A percentile compares a stretch with the other conserved stretches of the same genome.
phyloP scores from a whole-genome alignment of 768 basidiomycete species.

The Gloeostereum incarnatum region DNA sequence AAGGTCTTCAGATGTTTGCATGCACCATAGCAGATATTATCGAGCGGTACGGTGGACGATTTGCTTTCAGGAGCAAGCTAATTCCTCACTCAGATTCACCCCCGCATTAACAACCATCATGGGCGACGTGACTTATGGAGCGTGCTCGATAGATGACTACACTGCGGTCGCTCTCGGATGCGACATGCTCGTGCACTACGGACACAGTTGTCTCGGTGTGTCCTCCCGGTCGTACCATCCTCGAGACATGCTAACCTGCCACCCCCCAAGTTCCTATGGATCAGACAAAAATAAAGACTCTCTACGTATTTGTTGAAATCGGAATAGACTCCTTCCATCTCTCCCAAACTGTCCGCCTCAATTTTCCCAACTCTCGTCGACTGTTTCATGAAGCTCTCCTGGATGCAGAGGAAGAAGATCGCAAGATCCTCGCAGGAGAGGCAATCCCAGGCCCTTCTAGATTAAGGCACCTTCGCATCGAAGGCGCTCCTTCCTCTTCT shows the following conservation, averaged over 20 bases:
- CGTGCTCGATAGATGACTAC: slow-evolving; percentile 97
- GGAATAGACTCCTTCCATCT: slow-evolving; percentile 84
- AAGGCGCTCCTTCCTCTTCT: slow-evolving; percentile 22
- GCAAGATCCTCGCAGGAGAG: slow-evolving; percentile 29
- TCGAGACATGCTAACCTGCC: slow-evolving; percentile 5
- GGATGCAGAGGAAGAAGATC: slow-evolving; percentile 38
- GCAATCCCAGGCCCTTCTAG: slow-evolving; percentile 39
- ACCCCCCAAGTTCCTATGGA: slow-evolving; percentile 77
- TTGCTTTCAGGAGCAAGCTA: neutral
- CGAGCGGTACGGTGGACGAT: slow-evolving; percentile 56
- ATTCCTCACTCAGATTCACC: slow-evolving; percentile 52
- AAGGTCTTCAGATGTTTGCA: slow-evolving; percentile 96
- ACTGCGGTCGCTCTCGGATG: slow-evolving; percentile 93
- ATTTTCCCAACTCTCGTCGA: slow-evolving; percentile 73
- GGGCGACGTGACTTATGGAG: slow-evolving; percentile 98
- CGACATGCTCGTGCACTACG: slow-evolving; percentile 98
- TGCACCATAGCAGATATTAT: slow-evolving; percentile 95
- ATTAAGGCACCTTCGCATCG: slow-evolving; percentile 48
- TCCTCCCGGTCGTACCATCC: slow-evolving; percentile 4
- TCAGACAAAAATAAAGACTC: slow-evolving; percentile 86
- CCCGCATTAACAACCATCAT: slow-evolving; percentile 82
- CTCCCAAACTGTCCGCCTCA: slow-evolving; percentile 73
- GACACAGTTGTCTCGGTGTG: slow-evolving; percentile 93
- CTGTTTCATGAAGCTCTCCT: slow-evolving; percentile 59
- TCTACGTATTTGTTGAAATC: slow-evolving; percentile 98